Conservation (phyloP, 140 eudicot species). For the Senecio squalidus region DNA sequence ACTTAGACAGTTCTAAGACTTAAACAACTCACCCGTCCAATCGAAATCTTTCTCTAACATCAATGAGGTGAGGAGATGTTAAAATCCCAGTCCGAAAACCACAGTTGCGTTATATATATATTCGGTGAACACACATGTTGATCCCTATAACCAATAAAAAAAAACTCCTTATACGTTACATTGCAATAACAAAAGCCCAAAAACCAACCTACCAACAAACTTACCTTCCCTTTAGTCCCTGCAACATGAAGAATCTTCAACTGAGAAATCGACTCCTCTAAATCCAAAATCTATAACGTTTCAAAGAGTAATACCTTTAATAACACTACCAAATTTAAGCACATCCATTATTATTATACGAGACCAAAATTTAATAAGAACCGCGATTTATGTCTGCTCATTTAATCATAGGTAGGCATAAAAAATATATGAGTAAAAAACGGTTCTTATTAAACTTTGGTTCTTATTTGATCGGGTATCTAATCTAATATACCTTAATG, state of each 20-base stretch:
- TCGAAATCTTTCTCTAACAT: constrained; percentile 86
- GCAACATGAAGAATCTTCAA: constrained; percentile 94
- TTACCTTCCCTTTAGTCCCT: constrained; percentile 96
- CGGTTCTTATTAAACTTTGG: no score
- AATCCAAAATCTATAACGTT: constrained; percentile 56
- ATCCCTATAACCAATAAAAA: constrained; percentile 57
- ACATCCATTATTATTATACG: not conserved
- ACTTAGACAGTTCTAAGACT: not conserved
- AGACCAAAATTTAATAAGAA: not conserved
- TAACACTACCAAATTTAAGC: not conserved
- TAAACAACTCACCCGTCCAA: constrained; percentile 64
- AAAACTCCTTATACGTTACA: not conserved
- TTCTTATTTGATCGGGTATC: no score
- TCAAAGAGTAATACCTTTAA: not conserved
- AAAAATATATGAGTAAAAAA: not conserved
- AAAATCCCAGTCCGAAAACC: constrained; percentile 92
- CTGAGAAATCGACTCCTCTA: constrained; percentile 65
- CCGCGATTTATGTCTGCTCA: not conserved
- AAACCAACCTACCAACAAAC: not conserved
- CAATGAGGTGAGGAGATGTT: constrained; percentile 98
- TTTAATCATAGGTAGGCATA: not conserved
- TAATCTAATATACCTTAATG: constrained; percentile 73
- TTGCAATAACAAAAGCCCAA: not conserved
- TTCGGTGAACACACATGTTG: constrained; percentile 85
- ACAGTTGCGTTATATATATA: constrained; percentile 74